Conservation (phyloP, 179 eudicot genomes). For the Amaranthus tricolor region DNA sequence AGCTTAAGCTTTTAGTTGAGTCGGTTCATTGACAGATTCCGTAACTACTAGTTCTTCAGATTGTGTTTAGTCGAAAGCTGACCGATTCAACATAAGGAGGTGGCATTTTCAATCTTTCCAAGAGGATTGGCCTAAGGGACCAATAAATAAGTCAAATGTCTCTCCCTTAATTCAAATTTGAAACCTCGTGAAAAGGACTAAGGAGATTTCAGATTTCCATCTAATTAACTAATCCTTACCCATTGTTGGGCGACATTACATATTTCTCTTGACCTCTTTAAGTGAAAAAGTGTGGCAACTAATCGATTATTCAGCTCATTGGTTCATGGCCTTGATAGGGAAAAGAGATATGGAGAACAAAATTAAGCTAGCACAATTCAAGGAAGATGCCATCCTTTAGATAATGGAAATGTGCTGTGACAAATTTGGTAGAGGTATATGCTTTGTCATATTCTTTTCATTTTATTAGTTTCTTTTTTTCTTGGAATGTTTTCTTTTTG, state of each 20-base stretch:
- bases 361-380: conserved; percentile 9
- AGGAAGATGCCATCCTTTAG: conserved; percentile 28
- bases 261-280: conserved; percentile 10
- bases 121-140: too few relatives aligned
- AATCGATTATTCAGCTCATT: not conserved
- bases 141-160: too few relatives aligned
- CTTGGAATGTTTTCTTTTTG: not conserved
- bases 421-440: conserved; percentile 23
- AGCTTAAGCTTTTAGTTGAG: too few relatives aligned
- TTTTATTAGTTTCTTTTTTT: not conserved
- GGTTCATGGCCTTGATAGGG: not conserved
- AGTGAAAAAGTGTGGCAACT: not conserved
- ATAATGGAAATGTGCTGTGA: conserved; percentile 15
- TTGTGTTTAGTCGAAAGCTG: too few relatives aligned
- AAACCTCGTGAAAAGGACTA: too few relatives aligned
- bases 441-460: conserved; percentile 30
- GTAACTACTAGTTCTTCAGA: too few relatives aligned
- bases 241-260: not conserved
- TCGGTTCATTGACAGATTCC: too few relatives aligned
- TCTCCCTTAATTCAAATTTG: too few relatives aligned
- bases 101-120: too few relatives aligned
- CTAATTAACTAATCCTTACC: too few relatives aligned
- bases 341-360: not conserved
- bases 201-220: too few relatives aligned
- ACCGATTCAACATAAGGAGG: too few relatives aligned